Evolutionary conservation across 306 rosid genomes (phyloP).

Genomic region (Purshia tridentata): DNA sequence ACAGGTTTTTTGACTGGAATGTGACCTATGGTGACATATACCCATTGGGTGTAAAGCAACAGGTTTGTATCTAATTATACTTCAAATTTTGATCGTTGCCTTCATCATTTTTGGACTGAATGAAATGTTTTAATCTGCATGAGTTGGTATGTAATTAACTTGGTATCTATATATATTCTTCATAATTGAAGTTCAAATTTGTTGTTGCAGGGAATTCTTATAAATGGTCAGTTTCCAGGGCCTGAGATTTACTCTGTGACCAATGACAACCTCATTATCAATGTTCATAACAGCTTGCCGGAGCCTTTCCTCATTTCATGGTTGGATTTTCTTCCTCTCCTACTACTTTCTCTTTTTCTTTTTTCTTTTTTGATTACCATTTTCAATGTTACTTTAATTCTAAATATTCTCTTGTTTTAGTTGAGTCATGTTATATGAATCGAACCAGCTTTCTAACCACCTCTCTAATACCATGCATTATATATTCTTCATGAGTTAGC

Average conservation of each 20-base stretch:
- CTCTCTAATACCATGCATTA: no score
- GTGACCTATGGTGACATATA: conserved; percentile 74
- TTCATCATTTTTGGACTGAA: background rate
- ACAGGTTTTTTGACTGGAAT: conserved; percentile 72
- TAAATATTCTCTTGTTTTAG: no score
- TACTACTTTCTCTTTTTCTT: background rate
- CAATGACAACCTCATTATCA: conserved; percentile 79
- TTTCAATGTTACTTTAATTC: background rate
- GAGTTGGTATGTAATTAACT: no score
- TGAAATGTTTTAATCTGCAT: no score
- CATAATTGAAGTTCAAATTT: no score
- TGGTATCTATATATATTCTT: no score
- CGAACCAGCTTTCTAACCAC: no score
- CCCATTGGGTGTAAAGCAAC: conserved; percentile 67
- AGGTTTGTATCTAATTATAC: conserved; percentile 30
- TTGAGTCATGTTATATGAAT: no score
- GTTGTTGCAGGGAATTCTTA: conserved; percentile 66
- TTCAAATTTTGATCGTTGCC: background rate
- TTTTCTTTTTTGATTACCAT: background rate
- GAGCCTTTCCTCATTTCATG: conserved; percentile 88
- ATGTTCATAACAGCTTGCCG: conserved; percentile 65
- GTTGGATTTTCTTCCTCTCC: conserved; percentile 29
- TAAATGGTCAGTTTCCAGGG: conserved; percentile 88
- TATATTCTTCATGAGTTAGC: no score
- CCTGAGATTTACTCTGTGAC: conserved; percentile 75